Conservation (phyloP, 2,329 filamentous ascomycete species). For the Ophiostoma piceae region DNA sequence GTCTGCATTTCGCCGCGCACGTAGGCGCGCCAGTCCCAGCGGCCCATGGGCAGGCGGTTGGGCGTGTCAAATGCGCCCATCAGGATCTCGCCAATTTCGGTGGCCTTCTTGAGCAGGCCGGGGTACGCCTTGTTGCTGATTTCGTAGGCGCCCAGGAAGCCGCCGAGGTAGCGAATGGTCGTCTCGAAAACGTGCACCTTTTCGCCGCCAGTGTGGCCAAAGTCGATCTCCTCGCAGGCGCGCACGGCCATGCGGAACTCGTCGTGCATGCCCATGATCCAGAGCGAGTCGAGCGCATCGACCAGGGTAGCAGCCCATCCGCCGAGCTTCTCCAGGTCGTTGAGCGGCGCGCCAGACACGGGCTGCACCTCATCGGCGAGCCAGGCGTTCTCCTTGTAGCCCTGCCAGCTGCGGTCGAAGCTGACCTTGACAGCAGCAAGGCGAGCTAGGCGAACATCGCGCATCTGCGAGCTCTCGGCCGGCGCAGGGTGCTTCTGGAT, state of each 20-base stretch:
- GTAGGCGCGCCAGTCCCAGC: slow-evolving; percentile 53
- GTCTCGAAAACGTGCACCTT: slow-evolving; percentile 66
- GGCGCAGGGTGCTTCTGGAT: slow-evolving; percentile 54
- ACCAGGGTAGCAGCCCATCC: slow-evolving; percentile 65
- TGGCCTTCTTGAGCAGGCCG: slow-evolving; percentile 55
- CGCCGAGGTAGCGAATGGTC: slow-evolving; percentile 65
- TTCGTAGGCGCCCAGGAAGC: slow-evolving; percentile 65
- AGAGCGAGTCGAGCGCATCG: slow-evolving; percentile 65
- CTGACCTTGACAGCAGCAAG: slow-evolving; percentile 44
- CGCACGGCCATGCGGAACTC: slow-evolving; percentile 61
- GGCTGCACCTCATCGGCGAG: slow-evolving; percentile 59
- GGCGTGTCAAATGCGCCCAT: slow-evolving; percentile 64
- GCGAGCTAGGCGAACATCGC: slow-evolving; percentile 37
- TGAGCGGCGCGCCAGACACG: slow-evolving; percentile 45
- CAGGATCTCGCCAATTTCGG: slow-evolving; percentile 58
- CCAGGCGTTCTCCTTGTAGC: slow-evolving; percentile 60
- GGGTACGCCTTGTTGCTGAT: slow-evolving; percentile 51
- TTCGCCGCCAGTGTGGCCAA: slow-evolving; percentile 45
- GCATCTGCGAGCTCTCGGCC: slow-evolving; percentile 38
- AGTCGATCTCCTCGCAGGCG: slow-evolving; percentile 56
- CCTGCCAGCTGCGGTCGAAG: slow-evolving; percentile 53
- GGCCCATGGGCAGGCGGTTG: slow-evolving; percentile 58
- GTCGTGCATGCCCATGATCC: slow-evolving; percentile 62
- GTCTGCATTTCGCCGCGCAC: slow-evolving; percentile 42
- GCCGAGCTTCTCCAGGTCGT: slow-evolving; percentile 48